These are phyloP conservation scores for Lichtheimia ramosa DNA, from an alignment of 371 early-diverging fungal genomes.

Conservation along the genomic window DNA sequence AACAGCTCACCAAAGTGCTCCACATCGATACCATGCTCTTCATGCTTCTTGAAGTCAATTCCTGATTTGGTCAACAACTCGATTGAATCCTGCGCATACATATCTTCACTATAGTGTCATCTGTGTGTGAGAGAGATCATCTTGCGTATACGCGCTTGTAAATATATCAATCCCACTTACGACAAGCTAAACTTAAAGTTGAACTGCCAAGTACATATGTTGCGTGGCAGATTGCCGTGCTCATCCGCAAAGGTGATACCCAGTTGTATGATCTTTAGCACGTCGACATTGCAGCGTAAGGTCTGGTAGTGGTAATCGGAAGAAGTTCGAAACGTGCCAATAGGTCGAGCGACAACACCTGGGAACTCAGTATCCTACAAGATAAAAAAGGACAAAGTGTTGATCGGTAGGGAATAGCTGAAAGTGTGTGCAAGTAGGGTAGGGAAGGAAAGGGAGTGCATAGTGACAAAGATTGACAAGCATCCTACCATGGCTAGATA, in stretches of 20 bases:
- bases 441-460: neutral
- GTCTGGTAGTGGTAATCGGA: slow-evolving; percentile 98
- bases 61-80: slow-evolving; percentile 96
- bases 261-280: slow-evolving; percentile 98
- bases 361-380: slow-evolving; percentile 99
- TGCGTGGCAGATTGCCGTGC: slow-evolving; percentile 88
- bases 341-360: slow-evolving; percentile 98
- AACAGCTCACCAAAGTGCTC: slow-evolving; percentile 97
- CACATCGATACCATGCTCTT: slow-evolving; percentile 96
- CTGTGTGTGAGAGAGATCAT: too few relatives aligned
- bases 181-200: slow-evolving; percentile 97
- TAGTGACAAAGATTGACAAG: neutral
- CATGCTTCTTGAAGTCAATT: slow-evolving; percentile 98
- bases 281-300: slow-evolving; percentile 97
- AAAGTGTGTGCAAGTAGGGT: neutral
- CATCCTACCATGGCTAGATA: slow-evolving; percentile 93
- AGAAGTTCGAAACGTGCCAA: slow-evolving; percentile 92
- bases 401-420: too few relatives aligned
- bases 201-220: slow-evolving; percentile 98
- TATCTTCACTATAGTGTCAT: slow-evolving; percentile 73
- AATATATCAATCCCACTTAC: slow-evolving; percentile 34
- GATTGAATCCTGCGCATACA: slow-evolving; percentile 99
- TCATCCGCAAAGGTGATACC: slow-evolving; percentile 97
- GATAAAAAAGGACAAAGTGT: neutral
- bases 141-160: neutral